A percentile compares a stretch with the other conserved stretches of the same genome.
phyloP scores from a whole-genome alignment of 352 stramenopile species.

The Globisporangium middletonii region DNA sequence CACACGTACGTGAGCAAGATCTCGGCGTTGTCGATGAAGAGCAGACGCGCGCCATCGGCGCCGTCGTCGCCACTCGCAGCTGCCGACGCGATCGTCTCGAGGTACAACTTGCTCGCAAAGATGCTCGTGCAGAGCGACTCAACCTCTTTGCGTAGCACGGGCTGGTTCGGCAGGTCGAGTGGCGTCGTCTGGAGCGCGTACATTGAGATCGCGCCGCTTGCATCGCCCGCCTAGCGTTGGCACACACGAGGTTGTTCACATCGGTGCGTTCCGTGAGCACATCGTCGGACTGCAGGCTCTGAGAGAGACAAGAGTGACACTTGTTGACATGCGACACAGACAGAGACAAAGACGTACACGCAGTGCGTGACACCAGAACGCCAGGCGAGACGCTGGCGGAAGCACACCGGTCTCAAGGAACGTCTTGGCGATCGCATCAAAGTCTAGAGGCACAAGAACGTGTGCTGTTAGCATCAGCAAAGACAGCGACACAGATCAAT shows the following conservation, averaged over 20 bases:
- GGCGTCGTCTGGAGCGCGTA: conserved; percentile 65
- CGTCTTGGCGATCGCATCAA: conserved; percentile 16
- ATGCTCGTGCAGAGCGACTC: conserved; percentile 55
- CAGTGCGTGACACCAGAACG: conserved; percentile 52
- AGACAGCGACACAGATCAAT: not conserved
- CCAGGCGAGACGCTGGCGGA: conserved; percentile 31
- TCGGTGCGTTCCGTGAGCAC: not conserved
- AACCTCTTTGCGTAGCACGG: conserved; percentile 57
- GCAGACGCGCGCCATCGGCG: conserved; percentile 44
- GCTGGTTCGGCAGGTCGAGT: conserved; percentile 45
- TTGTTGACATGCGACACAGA: not conserved
- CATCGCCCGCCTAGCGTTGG: conserved; percentile 7
- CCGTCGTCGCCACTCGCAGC: conserved; percentile 23
- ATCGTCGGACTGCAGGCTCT: too few species aligned
- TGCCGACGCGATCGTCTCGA: conserved; percentile 21
- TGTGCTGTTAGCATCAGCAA: not conserved
- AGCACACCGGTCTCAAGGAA: conserved; percentile 38
- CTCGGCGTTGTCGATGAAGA: conserved; percentile 77
- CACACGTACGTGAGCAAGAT: conserved; percentile 62
- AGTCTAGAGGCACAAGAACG: conserved; percentile 22
- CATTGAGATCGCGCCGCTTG: conserved; percentile 52
- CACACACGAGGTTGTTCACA: not conserved
- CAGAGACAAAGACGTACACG: conserved; percentile 15
- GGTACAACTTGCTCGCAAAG: conserved; percentile 53
- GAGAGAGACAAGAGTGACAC: not conserved